phyloP scores from a whole-genome alignment of 371 early-diverging fungal species.

The Apophysomyces ossiformis region DNA sequence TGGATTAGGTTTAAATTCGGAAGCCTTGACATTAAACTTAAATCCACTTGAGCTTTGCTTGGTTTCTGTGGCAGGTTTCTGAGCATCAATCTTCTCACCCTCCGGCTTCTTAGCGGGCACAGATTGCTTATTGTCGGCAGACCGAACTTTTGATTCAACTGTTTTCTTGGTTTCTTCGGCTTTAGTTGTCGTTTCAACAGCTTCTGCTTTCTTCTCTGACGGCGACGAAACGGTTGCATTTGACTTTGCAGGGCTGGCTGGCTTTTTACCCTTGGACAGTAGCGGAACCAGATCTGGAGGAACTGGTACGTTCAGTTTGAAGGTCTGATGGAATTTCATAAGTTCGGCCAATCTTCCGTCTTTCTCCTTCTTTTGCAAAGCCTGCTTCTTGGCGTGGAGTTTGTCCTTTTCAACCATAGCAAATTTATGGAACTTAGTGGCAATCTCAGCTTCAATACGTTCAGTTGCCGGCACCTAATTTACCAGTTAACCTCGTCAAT shows the following conservation, averaged over 20 bases:
- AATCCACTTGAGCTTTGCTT: conserved; percentile 51
- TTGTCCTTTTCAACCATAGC: conserved; percentile 80
- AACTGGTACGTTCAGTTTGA: conserved; percentile 76
- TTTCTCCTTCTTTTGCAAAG: conserved; percentile 73
- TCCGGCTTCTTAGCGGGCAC: conserved; percentile 17
- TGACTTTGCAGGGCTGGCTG: conserved; percentile 10
- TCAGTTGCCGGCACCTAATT: conserved; percentile 36
- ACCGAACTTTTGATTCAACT: neutral
- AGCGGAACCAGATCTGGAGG: conserved; percentile 80
- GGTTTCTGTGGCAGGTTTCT: conserved; percentile 28
- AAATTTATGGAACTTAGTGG: conserved; percentile 69
- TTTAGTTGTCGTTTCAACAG: neutral
- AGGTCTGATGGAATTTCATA: conserved; percentile 76
- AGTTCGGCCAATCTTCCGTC: conserved; percentile 80
- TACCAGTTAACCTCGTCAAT: neutral
- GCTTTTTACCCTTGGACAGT: conserved; percentile 58
- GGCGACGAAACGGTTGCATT: conserved; percentile 1
- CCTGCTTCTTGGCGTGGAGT: conserved; percentile 78
- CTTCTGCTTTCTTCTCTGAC: neutral
- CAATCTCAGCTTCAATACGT: conserved; percentile 62
- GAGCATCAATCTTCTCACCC: conserved; percentile 14
- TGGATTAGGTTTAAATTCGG: conserved; percentile 89
- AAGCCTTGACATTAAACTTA: conserved; percentile 86
- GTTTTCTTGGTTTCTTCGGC: conserved; percentile 6
- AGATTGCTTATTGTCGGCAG: conserved; percentile 3